Evolutionary conservation across 164 flowering plant species (phyloP).

Genomic region (Liriodendron chinense): DNA sequence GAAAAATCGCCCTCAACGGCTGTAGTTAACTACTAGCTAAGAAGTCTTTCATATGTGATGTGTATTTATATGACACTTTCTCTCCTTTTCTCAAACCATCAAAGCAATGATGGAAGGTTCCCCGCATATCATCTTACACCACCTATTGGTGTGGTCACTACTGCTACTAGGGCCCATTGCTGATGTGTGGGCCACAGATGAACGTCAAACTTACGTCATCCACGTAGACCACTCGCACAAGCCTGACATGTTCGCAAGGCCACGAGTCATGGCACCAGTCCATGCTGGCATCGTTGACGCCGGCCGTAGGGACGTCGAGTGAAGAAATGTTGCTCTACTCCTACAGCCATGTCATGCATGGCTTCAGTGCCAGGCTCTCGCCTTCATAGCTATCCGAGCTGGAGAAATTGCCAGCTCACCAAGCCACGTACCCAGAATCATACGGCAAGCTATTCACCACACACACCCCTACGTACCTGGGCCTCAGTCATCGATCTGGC

Average conservation of each 20-base stretch:
- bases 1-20: too few species aligned
- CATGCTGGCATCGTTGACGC: conserved; percentile 10
- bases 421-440: conserved; percentile 12
- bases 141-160: conserved; percentile 10
- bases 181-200: background rate
- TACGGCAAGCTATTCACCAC: conserved; percentile 22
- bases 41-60: too few species aligned
- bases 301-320: background rate
- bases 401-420: conserved; percentile 22
- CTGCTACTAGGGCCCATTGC: background rate
- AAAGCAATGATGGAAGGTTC: too few species aligned
- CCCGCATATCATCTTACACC: background rate
- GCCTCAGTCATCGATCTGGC: conserved; percentile 15
- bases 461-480: conserved; percentile 23
- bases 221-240: conserved; percentile 21
- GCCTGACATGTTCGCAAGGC: conserved; percentile 13
- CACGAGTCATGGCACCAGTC: conserved; percentile 22
- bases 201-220: conserved; percentile 17
- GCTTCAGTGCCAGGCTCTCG: conserved; percentile 24
- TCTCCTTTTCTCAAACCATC: too few species aligned
- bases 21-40: too few species aligned
- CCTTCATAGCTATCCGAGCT: conserved; percentile 17
- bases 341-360: conserved; percentile 31
- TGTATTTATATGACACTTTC: too few species aligned
- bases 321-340: conserved; percentile 18